phyloP scores from a whole-genome alignment of 306 rosid species.

The Rosa lucieae region DNA sequence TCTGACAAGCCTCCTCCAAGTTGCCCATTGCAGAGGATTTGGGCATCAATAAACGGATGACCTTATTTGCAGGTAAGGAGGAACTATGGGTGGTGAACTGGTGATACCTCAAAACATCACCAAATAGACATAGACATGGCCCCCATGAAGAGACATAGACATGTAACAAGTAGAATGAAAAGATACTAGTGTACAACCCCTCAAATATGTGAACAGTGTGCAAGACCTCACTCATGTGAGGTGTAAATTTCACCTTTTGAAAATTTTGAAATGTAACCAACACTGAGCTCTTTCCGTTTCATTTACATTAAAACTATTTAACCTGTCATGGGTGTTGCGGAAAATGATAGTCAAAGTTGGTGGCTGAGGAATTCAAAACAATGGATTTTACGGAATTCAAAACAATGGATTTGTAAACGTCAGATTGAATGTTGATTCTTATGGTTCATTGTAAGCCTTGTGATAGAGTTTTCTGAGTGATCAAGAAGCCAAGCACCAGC shows the following conservation, averaged over 20 bases:
- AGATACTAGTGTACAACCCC: neutral
- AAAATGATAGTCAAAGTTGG: neutral
- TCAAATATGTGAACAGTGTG: neutral
- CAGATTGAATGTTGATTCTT: neutral
- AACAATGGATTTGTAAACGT: neutral
- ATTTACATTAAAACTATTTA: neutral
- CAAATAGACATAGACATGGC: neutral
- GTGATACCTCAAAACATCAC: neutral
- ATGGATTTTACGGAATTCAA: neutral
- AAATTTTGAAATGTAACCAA: neutral
- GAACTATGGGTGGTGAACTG: neutral
- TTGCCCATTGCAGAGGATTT: conserved; percentile 15
- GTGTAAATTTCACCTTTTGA: neutral
- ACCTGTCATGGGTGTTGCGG: neutral
- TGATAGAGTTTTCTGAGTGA: neutral
- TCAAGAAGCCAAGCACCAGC: neutral
- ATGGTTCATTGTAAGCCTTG: neutral
- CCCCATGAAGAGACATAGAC: neutral
- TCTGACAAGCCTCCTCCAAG: conserved; percentile 4
- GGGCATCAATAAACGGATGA: conserved; percentile 5
- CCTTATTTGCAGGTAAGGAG: conserved; percentile 24
- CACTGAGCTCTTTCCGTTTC: neutral
- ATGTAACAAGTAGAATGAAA: neutral
- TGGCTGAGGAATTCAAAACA: neutral
- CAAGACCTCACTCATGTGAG: neutral